Evolutionary conservation across 148 eudicot genomes (phyloP), one percentile per base, ranked within the genome.

Genomic region (Nepenthes mirabilis): DNA sequence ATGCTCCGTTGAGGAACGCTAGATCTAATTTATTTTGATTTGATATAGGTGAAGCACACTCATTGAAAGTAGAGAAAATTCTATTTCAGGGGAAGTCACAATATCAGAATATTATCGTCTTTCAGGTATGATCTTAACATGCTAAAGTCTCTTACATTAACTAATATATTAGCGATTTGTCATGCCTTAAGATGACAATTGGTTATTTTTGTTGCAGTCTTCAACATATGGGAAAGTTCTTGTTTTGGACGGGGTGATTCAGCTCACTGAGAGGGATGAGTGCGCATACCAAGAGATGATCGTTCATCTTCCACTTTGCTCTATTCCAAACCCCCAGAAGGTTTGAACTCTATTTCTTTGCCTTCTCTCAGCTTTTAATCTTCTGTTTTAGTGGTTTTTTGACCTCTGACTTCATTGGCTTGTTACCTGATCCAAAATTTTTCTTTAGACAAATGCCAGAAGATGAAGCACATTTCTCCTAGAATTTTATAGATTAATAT

Each of bases 211-310:
- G 52, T 69, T 79, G 77, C 82, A 91, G 97, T 91, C 97, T 34
- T 60, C 94, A 45, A 85, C 98, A 33, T 91, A 88, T 52, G 98
- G 98, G 7, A 91, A 85, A 67, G 96, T 91, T 73, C 90, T 91
- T 76, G 80, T 88, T 53, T 72, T 93, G 77, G 98, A 93, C 77
- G 98, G 96, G 11, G 95, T 88, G 6, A 93, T 93, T 72, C 98
- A 88, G 80, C 85, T 88, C 66, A 91, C 98, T 6, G 96, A 91
- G 80, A 83, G 96, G 73, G 98, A 91, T 70, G 98, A 91, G 69
- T 88, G 91, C 66, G 96, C 98, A 37, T 93, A 93, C 66, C 98
- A 93, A 73, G 96, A 93, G 74, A 93, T 93, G 96, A 88, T 93
- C 47, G 64, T 81, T 65, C 96, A 88, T 57, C 89, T 93, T 67